Evolutionary conservation across 1,284 basidiomycete species (phyloP).

Genomic region (Fomitopsis schrenkii): DNA sequence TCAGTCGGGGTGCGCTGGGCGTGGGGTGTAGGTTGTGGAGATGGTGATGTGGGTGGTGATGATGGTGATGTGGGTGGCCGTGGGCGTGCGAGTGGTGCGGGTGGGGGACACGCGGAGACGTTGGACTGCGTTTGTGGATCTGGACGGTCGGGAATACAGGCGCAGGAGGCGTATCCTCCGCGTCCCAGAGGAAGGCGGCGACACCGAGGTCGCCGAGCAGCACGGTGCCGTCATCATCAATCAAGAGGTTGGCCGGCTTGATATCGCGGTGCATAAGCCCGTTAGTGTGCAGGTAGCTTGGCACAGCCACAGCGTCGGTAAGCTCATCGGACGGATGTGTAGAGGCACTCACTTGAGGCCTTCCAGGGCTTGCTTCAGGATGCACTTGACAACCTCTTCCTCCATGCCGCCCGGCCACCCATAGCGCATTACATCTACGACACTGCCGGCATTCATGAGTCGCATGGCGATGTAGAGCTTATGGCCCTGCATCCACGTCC

Average conservation of each 20-base stretch:
- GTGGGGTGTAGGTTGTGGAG: slow-evolving; percentile 13
- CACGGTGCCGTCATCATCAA: slow-evolving; percentile 87
- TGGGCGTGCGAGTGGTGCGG: slow-evolving; percentile 6
- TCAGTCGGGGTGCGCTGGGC: slow-evolving; percentile 25
- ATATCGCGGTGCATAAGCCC: slow-evolving; percentile 88
- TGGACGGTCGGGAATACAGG: slow-evolving; percentile 5
- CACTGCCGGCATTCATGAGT: slow-evolving; percentile 86
- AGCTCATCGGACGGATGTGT: not conserved
- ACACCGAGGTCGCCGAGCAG: slow-evolving; percentile 87
- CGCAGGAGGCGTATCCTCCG: slow-evolving; percentile 36
- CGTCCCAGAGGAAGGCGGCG: slow-evolving; percentile 73
- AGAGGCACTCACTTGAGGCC: slow-evolving; percentile 66
- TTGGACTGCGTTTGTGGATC: slow-evolving; percentile 16
- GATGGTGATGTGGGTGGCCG: slow-evolving; percentile 5
- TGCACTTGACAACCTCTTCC: slow-evolving; percentile 81
- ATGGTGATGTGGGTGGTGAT: slow-evolving; percentile 6
- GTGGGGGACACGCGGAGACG: not conserved
- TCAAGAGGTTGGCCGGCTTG: slow-evolving; percentile 86
- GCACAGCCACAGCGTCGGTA: not conserved
- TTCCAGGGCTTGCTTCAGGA: slow-evolving; percentile 78
- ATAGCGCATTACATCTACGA: slow-evolving; percentile 83
- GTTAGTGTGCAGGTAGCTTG: slow-evolving; percentile 81
- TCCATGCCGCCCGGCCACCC: slow-evolving; percentile 84
- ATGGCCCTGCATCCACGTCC: slow-evolving; percentile 82
- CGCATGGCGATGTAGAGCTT: slow-evolving; percentile 85